Conservation (phyloP, 2,329 filamentous ascomycete genomes). For the Penicillium occitanis region DNA sequence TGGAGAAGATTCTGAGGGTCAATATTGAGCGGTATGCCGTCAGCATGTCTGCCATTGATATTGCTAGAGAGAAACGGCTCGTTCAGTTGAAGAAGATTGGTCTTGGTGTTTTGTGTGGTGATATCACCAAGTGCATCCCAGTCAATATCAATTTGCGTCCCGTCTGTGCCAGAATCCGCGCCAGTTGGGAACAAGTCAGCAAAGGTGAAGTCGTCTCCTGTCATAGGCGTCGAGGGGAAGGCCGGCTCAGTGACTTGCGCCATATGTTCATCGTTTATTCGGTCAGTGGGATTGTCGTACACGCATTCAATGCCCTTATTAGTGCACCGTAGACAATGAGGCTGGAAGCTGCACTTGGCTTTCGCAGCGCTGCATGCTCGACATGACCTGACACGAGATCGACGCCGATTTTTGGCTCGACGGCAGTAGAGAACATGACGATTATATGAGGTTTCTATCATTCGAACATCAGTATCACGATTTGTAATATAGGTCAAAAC, state of each 20-base stretch:
- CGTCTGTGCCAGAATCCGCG: background rate
- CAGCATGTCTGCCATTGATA: background rate
- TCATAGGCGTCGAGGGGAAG: background rate
- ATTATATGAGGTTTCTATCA: conserved; percentile 2
- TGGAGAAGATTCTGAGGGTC: background rate
- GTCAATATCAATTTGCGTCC: background rate
- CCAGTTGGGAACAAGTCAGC: background rate
- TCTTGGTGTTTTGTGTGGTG: background rate
- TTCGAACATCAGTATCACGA: background rate
- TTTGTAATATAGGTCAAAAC: background rate
- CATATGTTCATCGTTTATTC: background rate
- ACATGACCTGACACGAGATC: conserved; percentile 5
- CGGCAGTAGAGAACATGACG: conserved; percentile 13
- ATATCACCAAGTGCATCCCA: conserved; percentile 5
- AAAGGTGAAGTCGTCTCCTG: background rate
- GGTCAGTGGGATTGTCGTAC: background rate
- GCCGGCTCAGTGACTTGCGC: background rate
- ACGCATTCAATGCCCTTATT: conserved; percentile 8
- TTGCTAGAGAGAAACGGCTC: background rate
- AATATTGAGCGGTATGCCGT: background rate
- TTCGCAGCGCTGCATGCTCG: conserved; percentile 11
- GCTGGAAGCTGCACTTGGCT: conserved; percentile 8
- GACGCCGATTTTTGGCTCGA: background rate
- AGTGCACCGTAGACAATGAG: conserved; percentile 9
- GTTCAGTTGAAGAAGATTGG: background rate